A percentile compares a stretch with the other conserved stretches of the same genome.
phyloP scores from a whole-genome alignment of 768 basidiomycete genomes.

The Mycena floridula region DNA sequence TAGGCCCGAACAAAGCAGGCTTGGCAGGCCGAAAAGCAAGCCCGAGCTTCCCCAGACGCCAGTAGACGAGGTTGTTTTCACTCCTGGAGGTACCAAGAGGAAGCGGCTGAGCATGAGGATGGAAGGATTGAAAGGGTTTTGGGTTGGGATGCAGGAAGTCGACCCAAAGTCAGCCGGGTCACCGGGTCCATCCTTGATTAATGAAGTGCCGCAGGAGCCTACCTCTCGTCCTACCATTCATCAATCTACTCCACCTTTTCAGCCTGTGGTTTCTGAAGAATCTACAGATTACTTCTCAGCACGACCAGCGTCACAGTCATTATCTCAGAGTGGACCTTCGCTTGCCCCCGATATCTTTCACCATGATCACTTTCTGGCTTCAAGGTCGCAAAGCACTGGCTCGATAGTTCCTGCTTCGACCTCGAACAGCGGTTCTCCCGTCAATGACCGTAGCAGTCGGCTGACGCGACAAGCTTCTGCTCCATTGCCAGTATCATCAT shows the following conservation, averaged over 20 bases:
- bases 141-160: constrained; percentile 49
- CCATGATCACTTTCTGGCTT: neutral
- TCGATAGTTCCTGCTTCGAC: neutral
- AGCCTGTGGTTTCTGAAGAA: neutral
- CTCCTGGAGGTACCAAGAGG: constrained; percentile 26
- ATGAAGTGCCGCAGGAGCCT: too few relatives aligned
- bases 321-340: too few relatives aligned
- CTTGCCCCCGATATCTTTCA: too few relatives aligned
- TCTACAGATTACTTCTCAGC: constrained; percentile 1
- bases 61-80: constrained; percentile 14
- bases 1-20: too few relatives aligned
- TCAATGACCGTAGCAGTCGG: too few relatives aligned
- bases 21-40: neutral
- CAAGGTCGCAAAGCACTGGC: neutral
- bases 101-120: constrained; percentile 10
- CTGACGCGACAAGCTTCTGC: neutral
- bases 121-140: constrained; percentile 41
- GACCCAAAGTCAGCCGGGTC: constrained; percentile 14
- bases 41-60: neutral
- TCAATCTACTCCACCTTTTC: too few relatives aligned
- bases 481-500: neutral
- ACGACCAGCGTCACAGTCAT: too few relatives aligned
- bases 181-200: neutral
- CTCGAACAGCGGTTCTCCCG: too few relatives aligned
- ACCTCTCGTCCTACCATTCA: too few relatives aligned